Base-by-base conservation (phyloP, 768 basidiomycete species). In the Boletus eberwhitei region DNA sequence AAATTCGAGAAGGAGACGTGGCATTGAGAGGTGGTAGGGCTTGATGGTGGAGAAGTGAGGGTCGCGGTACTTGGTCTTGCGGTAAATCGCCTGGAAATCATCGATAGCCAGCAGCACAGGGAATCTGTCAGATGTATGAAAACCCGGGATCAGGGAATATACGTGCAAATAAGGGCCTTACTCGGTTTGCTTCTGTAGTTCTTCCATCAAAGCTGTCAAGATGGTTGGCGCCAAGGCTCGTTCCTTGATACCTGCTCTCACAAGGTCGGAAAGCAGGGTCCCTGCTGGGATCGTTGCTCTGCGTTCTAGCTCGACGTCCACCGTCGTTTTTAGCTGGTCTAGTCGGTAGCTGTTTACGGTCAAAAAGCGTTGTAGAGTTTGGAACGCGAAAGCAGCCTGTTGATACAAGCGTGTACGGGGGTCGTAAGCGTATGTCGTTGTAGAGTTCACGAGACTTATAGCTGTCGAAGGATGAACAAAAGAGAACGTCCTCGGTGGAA, bases 71-170 rank as follows among this genome's bases (percentile, higher is more conserved):
- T 73, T 64, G 0, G 87, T 82, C 41, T 71, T 74, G 64, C 80
- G 75, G 63, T 90, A 93, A 24, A 97, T 70, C 0, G 90, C 79
- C 68, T 96, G 94, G 68, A 91, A 84, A 61, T 96, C 93, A 59
- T 97, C 94, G 1, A 95, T 76, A 0, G 93, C 93, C 31, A 95
- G 73, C 7, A 97, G 67, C 2, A 96, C 87, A 0, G 92, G 92
- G 62, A 77, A 74, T 41, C 91, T 93, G 54, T 11, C 50, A 21
- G 47, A 47, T 24, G 17, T 49, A 51, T 48, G 43, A 37, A 21
- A 38, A 46, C 21, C 16, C 24, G 35, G 5, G 16, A n/a, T 19
- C 4, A 17, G 6, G 11, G 2, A 8, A 37, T 26, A 42, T 26
- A 31, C 41, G 1, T n/a, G 17, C 4, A 38, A 22, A 5, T 6